Evolutionary conservation across 1,284 basidiomycete genomes (phyloP).

Genomic region (Naganishia cerealis): DNA sequence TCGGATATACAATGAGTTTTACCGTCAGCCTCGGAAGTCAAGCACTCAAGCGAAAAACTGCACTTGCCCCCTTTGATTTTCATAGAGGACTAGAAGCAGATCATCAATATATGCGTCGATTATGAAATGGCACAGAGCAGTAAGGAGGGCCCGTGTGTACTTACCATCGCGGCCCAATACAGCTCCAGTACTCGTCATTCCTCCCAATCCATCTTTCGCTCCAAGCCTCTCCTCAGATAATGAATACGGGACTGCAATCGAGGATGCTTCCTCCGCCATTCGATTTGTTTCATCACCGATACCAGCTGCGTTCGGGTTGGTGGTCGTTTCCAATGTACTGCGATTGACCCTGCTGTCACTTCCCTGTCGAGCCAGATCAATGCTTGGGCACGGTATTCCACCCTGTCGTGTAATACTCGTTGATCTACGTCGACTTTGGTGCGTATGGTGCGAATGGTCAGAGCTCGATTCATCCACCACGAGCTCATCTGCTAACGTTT

Average conservation of each 20-base stretch:
- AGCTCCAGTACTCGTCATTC: not conserved
- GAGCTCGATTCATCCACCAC: no score
- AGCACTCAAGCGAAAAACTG: not conserved
- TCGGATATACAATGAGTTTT: not conserved
- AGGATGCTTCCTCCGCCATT: not conserved
- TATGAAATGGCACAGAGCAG: not conserved
- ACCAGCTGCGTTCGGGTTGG: no score
- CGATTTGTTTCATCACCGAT: not conserved
- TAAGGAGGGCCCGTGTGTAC: not conserved
- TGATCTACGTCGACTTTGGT: no score
- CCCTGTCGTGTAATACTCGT: no score
- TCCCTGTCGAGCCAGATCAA: no score
- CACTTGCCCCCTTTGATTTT: constrained; percentile 53
- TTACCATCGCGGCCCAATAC: not conserved
- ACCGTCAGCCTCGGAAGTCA: not conserved
- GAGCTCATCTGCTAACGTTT: no score
- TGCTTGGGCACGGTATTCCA: no score
- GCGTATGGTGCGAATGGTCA: no score
- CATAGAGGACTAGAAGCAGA: constrained; percentile 47
- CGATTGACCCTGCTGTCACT: no score
- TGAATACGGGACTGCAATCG: not conserved
- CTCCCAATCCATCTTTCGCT: not conserved
- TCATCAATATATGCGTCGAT: not conserved
- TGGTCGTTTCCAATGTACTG: no score
- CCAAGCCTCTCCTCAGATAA: not conserved